A percentile compares a stretch with the other conserved stretches of the same genome.
Evolutionary conservation across 2,329 filamentous ascomycete species (phyloP).

Genomic region (Fusarium sp.): DNA sequence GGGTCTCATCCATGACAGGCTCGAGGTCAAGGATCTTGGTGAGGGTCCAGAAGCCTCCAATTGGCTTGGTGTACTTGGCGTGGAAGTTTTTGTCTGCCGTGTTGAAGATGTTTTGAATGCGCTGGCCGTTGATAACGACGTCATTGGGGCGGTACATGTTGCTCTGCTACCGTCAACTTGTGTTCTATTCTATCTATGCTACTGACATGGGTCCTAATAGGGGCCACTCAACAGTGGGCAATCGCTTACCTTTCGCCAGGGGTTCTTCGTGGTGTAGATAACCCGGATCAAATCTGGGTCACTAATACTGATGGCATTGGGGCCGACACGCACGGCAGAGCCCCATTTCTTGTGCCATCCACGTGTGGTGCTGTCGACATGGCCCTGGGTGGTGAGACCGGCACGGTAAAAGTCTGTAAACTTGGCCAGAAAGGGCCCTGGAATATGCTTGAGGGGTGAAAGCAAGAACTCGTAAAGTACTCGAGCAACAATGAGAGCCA

Average conservation of each 20-base stretch:
- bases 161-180: constrained; percentile 11
- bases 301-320: constrained; percentile 33
- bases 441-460: constrained; percentile 29
- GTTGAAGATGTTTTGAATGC: constrained; percentile 40
- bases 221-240: too few species aligned
- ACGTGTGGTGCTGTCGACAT: constrained; percentile 22
- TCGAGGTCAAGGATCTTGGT: constrained; percentile 36
- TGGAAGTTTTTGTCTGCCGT: constrained; percentile 36
- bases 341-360: constrained; percentile 34
- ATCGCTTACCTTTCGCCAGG: constrained; percentile 29
- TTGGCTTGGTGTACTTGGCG: constrained; percentile 36
- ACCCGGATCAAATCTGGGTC: constrained; percentile 32
- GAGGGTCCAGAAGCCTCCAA: constrained; percentile 37
- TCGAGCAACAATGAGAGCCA: constrained; percentile 12
- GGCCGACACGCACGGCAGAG: constrained; percentile 26
- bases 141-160: constrained; percentile 37
- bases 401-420: constrained; percentile 34
- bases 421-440: constrained; percentile 18
- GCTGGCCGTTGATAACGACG: constrained; percentile 32
- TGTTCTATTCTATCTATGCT: neutral
- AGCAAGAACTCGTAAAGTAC: constrained; percentile 27
- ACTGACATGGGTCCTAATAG: neutral
- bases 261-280: constrained; percentile 30
- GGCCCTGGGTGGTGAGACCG: constrained; percentile 15
- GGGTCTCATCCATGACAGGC: constrained; percentile 38